phyloP scores from a whole-genome alignment of 257 asterid genomes.

The Misopates orontium region DNA sequence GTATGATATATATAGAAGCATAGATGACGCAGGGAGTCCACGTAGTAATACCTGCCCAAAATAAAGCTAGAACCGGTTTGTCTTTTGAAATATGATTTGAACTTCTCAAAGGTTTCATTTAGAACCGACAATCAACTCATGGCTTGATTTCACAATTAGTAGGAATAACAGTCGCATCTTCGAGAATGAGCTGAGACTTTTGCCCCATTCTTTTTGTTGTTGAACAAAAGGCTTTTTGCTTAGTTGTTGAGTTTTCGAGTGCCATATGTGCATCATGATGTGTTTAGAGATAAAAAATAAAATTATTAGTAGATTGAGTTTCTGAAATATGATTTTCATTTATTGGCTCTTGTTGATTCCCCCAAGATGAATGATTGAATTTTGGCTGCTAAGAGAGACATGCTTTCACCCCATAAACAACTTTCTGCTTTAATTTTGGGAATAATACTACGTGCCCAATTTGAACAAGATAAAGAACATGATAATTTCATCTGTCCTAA shows the following conservation, averaged over 20 bases:
- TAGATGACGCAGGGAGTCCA: background rate
- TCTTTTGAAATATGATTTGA: too few species aligned
- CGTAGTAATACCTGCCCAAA: too few species aligned
- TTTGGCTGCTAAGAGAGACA: background rate
- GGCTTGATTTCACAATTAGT: background rate
- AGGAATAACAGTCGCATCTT: background rate
- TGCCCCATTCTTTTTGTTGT: background rate
- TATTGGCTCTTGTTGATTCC: background rate
- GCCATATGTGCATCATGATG: background rate
- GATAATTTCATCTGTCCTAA: background rate
- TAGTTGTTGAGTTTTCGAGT: background rate
- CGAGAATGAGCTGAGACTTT: background rate
- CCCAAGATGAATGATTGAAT: background rate
- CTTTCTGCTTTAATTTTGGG: background rate
- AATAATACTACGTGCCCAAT: background rate
- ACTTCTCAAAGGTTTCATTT: too few species aligned
- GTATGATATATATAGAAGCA: too few species aligned
- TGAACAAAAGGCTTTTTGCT: background rate
- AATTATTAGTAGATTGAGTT: slow-evolving; percentile 2
- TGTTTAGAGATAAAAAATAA: background rate
- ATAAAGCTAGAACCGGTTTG: too few species aligned
- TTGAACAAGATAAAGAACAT: background rate
- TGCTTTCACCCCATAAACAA: background rate
- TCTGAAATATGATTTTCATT: slow-evolving; percentile 6
- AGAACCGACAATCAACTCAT: background rate